These are phyloP conservation scores for Gilbertella persicaria DNA, from an alignment of 371 early-diverging fungal genomes.

Conservation along the genomic window DNA sequence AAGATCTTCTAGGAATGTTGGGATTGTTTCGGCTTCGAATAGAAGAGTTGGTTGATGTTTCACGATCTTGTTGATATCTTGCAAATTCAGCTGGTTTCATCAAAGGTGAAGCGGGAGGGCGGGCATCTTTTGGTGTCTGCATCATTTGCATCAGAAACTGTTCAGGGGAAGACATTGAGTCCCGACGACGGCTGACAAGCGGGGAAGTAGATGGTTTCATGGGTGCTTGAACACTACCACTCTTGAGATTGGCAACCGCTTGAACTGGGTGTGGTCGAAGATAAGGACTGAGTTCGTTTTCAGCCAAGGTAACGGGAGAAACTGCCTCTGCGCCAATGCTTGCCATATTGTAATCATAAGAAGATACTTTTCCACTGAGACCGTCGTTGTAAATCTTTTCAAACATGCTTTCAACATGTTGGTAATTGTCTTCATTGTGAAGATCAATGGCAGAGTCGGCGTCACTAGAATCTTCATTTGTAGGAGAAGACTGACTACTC, in stretches of 20 bases:
- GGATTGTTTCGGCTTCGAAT: conserved; percentile 12
- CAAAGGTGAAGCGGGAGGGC: conserved; percentile 17
- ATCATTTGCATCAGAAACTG: conserved; percentile 40
- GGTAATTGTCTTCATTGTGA: conserved; percentile 36
- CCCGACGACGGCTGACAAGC: conserved; percentile 32
- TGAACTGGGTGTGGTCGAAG: conserved; percentile 12
- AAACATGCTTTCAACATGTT: conserved; percentile 50
- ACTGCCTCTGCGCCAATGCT: conserved; percentile 2
- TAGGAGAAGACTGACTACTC: conserved; percentile 9
- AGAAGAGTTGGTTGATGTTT: conserved; percentile 29
- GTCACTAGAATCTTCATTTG: conserved; percentile 29
- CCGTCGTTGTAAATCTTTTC: conserved; percentile 61
- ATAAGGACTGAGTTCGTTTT: conserved; percentile 18
- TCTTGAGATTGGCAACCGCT: neutral
- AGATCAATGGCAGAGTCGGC: conserved; percentile 49
- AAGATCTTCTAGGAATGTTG: conserved; percentile 23
- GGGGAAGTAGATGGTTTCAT: conserved; percentile 41
- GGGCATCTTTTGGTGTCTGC: conserved; percentile 19
- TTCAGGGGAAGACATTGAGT: conserved; percentile 47
- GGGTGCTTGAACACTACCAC: conserved; percentile 13
- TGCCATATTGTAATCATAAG: conserved; percentile 18
- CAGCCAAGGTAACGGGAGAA: conserved; percentile 6
- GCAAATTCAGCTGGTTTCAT: conserved; percentile 29
- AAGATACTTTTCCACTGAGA: conserved; percentile 30
- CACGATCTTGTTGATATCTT: conserved; percentile 29